Conservation (phyloP, 208 protist genomes). For the Leishmania tropica region DNA sequence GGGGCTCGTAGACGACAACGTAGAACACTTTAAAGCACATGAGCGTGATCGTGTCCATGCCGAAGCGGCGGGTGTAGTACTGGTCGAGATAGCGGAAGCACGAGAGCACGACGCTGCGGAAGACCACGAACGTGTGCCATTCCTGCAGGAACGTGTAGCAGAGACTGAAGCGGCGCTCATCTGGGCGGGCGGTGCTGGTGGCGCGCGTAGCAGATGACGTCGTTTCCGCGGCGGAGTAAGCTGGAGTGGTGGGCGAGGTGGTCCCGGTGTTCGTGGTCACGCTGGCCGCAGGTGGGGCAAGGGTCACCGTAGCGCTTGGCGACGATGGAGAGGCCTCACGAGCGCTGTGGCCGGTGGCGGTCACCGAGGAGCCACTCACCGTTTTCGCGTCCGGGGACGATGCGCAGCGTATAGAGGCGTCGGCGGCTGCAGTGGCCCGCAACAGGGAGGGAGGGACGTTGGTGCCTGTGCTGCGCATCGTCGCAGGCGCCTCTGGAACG, state of each 20-base stretch:
- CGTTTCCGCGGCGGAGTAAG: neutral
- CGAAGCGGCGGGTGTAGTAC: conserved; percentile 66
- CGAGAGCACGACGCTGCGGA: conserved; percentile 70
- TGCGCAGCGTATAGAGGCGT: neutral
- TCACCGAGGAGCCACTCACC: neutral
- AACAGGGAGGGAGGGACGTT: neutral
- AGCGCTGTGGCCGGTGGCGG: neutral
- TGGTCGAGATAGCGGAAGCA: conserved; percentile 88
- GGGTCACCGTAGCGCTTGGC: neutral
- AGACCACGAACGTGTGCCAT: conserved; percentile 57
- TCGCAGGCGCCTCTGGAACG: conserved; percentile 2
- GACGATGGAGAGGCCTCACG: neutral
- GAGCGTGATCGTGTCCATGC: conserved; percentile 68
- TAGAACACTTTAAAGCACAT: conserved; percentile 87
- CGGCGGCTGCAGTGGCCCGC: neutral
- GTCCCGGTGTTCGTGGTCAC: neutral
- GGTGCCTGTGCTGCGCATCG: neutral
- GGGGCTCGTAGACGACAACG: conserved; percentile 68
- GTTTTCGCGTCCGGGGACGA: neutral
- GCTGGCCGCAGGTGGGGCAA: conserved; percentile 1
- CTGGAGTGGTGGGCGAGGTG: neutral
- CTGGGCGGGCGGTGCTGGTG: neutral
- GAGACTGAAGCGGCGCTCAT: conserved; percentile 24
- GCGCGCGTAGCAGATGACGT: neutral
- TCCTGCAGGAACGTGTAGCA: conserved; percentile 59